A percentile compares a stretch with the other conserved stretches of the same genome.
phyloP scores from a whole-genome alignment of 306 rosid genomes.

The Quercus variabilis region DNA sequence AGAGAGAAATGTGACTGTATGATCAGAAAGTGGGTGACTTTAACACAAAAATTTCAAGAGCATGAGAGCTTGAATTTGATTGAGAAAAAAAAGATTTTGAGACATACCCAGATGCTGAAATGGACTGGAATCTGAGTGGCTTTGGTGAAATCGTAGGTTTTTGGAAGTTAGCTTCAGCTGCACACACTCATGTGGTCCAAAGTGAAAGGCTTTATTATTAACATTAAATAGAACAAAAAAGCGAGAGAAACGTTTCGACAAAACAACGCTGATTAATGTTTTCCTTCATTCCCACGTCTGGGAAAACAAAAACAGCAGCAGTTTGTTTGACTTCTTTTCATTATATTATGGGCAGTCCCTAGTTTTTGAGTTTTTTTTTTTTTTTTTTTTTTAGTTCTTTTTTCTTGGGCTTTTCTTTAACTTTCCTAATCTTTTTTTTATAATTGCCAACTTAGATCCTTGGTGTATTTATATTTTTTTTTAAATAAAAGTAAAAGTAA shows the following conservation, averaged over 20 bases:
- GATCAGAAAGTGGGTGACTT: neutral
- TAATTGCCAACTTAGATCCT: neutral
- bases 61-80: neutral
- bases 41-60: neutral
- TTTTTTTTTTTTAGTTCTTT: too few relatives aligned
- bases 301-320: neutral
- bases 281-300: neutral
- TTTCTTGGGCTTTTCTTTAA: neutral
- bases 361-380: neutral
- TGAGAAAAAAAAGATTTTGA: neutral
- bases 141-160: slow-evolving; percentile 17
- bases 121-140: slow-evolving; percentile 9
- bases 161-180: neutral
- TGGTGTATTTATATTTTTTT: neutral
- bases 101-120: slow-evolving; percentile 36
- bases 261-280: neutral
- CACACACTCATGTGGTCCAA: neutral
- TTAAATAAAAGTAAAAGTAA: too few relatives aligned
- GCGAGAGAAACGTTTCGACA: neutral
- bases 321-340: neutral
- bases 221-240: neutral
- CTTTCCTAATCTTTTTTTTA: neutral
- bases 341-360: slow-evolving; percentile 6
- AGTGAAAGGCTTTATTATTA: neutral
- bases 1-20: neutral